These are phyloP conservation scores for Zanthoxylum bungeanum DNA, from an alignment of 345 rosid species.

Conservation along the genomic window DNA sequence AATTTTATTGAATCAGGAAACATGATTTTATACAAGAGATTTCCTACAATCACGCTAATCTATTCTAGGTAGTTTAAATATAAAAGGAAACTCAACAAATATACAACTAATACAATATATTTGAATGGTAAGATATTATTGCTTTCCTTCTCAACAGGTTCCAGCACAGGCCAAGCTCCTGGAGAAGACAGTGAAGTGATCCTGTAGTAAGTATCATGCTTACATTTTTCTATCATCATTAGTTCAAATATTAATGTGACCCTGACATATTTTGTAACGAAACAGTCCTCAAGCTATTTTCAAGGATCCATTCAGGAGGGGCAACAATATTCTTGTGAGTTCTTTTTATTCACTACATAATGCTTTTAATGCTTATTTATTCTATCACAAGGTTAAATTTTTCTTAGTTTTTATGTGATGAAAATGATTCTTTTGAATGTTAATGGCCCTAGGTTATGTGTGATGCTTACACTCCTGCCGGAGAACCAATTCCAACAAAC, in stretches of 20 bases:
- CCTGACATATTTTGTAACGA: not conserved
- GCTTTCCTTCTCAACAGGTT: too few relatives aligned
- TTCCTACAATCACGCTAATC: too few relatives aligned
- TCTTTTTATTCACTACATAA: not conserved
- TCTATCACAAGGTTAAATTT: too few relatives aligned
- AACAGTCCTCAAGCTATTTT: slow-evolving; percentile 93
- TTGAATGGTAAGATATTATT: too few relatives aligned
- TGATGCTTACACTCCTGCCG: slow-evolving; percentile 90
- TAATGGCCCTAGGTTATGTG: slow-evolving; percentile 66
- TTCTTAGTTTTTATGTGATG: not conserved
- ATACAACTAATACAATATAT: too few relatives aligned
- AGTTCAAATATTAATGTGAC: not conserved
- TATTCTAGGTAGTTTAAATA: too few relatives aligned
- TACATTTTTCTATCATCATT: not conserved
- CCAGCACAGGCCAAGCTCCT: slow-evolving; percentile 92
- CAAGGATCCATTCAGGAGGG: slow-evolving; percentile 88
- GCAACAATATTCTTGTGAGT: slow-evolving; percentile 84
- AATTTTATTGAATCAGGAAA: too few relatives aligned
- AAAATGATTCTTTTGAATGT: not conserved
- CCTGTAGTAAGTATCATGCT: slow-evolving; percentile 50
- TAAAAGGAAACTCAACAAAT: too few relatives aligned
- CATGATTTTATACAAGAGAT: too few relatives aligned
- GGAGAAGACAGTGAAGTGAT: slow-evolving; percentile 95
- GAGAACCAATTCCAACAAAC: slow-evolving; percentile 86
- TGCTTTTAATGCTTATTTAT: too few relatives aligned